Conservation (phyloP, 2,329 filamentous ascomycete genomes). For the Aspergillus hiratsukae region DNA sequence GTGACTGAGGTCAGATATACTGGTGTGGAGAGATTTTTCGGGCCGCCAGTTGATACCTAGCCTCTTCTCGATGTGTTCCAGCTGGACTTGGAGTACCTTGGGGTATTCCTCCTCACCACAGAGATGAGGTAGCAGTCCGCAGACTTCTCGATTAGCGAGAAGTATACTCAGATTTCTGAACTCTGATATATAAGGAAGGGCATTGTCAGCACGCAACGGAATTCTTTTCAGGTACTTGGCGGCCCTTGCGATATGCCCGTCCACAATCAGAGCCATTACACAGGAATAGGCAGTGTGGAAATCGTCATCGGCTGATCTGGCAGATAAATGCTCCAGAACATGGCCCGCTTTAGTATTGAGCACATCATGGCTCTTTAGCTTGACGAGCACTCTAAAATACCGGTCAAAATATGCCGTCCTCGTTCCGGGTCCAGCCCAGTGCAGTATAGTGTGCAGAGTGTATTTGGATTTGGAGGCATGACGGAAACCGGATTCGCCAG, state of each 20-base stretch:
- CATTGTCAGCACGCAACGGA: slow-evolving; percentile 16
- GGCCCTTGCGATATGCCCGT: slow-evolving; percentile 19
- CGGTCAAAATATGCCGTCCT: slow-evolving; percentile 4
- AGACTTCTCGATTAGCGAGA: slow-evolving; percentile 18
- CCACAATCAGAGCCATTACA: slow-evolving; percentile 21
- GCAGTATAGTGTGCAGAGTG: slow-evolving; percentile 18
- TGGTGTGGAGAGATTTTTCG: slow-evolving; percentile 14
- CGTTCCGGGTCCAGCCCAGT: slow-evolving; percentile 4
- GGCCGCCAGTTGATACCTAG: slow-evolving; percentile 29
- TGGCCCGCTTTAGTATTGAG: slow-evolving; percentile 22
- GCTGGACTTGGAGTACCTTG: slow-evolving; percentile 21
- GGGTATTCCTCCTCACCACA: slow-evolving; percentile 18
- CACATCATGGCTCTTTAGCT: slow-evolving; percentile 17
- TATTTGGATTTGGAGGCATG: not conserved
- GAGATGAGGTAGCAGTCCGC: slow-evolving; percentile 19
- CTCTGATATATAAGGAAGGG: slow-evolving; percentile 22
- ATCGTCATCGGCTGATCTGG: not conserved
- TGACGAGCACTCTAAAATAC: slow-evolving; percentile 25
- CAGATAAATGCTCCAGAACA: slow-evolving; percentile 10
- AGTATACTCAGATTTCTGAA: slow-evolving; percentile 17
- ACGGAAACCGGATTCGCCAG: slow-evolving; percentile 13
- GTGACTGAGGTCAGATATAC: slow-evolving; percentile 13
- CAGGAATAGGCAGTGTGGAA: slow-evolving; percentile 21
- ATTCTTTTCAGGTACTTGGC: slow-evolving; percentile 20
- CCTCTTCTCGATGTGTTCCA: slow-evolving; percentile 26